Evolutionary conservation across 306 rosid genomes (phyloP), one percentile per base, ranked within the genome.

Genomic region (Castanospermum australe): DNA sequence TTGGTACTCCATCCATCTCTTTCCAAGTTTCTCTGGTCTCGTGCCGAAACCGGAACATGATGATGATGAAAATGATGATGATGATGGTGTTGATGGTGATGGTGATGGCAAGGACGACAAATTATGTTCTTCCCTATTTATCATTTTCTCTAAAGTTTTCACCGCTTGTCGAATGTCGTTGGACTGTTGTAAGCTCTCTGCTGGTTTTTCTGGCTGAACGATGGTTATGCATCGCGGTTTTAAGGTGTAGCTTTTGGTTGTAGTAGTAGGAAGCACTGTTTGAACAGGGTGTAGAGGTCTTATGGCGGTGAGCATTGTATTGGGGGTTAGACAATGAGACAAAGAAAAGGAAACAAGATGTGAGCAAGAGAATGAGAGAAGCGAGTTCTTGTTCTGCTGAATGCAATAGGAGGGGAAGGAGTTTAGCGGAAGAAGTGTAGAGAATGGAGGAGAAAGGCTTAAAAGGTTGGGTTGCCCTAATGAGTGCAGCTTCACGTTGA

Each of bases 1-100:
- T 81, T 91, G 97, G 74, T 90, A 91, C 45, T 92, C 96, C 88
- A 59, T 82, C 99, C 99, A 95, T 62, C 42, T 84, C 51, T 81
- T 86, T 4, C 89, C 68, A 4, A 92, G 76, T 11, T 68, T 71
- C 25, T 41, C 32, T 4, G 39, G 4, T n/a, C 18, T 63, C 24
- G 12, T 47, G 56, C 10, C 6, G 9, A 33, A 71, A 4, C 4
- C 17, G 25, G 67, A n/a, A 2, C 28, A 47, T 5, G 22, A 28
- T n/a, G n/a, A n/a, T n/a, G n/a, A n/a, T n/a, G n/a, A n/a, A n/a
- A n/a, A n/a, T n/a, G n/a, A n/a, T 18, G 15, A 2, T 2, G 75
- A 13, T 28, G 8, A 24, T 3, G 33, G 55, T 25, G 67, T 5
- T 51, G 55, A 33, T 25, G 67, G 39, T 39, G 75, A 15, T 0